Evolutionary conservation across 106 monocot species (phyloP), one percentile per base, ranked within the genome.

Genomic region (Dendrobium chrysotoxum): DNA sequence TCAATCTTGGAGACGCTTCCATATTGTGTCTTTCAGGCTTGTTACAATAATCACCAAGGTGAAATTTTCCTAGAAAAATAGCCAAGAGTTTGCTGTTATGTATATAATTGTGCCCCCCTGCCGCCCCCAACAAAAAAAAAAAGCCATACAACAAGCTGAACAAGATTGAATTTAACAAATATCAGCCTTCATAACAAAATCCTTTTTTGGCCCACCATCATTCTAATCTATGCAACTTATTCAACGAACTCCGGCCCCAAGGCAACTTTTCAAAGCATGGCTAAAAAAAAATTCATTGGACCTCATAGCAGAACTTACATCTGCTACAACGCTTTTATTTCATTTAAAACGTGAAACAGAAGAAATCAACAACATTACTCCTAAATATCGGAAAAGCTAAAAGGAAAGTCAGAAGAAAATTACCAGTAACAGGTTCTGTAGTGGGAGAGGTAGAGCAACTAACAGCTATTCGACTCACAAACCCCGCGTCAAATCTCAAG

Each of bases 391-490:
- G 68, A 28, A 61, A 28, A 40, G 7, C 47, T 16, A 28, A 40
- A 68, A 64, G 35, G 13, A 31, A 77, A 5, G 26, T 13, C 13
- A 55, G n/a, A 41, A 73, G 39, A 79, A 57, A 85, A 50, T 75
- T 78, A 92, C 92, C 92, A 40, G 89, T 80, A 18, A 81, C 80
- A 39, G 87, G 66, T 28, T 84, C 87, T 67, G 85, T 79, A 10
- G 82, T 74, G 35, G 85, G 75, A 79, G 92, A 85, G 18, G 80
- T 80, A 7, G 92, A 92, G 55, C 89, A 92, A 4, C 53, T 66
- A 9, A 84, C 55, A n/a, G 68, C 80, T 72, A 20, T 68, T 30
- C 85, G 76, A 46, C 76, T 53, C 5, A 38, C 55, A 11, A 71
- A 57, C 10, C 66, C 47, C 75, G 68, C 42, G 26, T 30, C 68